Conservation (phyloP, 2,329 filamentous ascomycete genomes). For the Phoma herbarum region DNA sequence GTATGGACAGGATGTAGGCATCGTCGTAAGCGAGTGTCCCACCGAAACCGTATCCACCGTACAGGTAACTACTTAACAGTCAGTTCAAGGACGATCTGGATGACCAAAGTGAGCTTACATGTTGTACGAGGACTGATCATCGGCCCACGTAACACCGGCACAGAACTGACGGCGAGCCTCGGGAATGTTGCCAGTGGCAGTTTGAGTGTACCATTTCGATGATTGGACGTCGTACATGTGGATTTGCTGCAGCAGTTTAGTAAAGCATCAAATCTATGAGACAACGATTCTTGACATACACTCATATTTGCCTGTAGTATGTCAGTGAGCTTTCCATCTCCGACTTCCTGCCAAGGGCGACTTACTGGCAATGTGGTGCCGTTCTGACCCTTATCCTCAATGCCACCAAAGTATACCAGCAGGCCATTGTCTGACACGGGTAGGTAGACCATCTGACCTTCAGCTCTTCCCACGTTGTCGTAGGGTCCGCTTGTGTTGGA, state of each 20-base stretch:
- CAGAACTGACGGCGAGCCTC: conserved; percentile 66
- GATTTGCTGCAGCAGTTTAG: conserved; percentile 54
- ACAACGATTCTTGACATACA: conserved; percentile 27
- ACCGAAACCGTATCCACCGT: conserved; percentile 65
- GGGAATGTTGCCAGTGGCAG: conserved; percentile 63
- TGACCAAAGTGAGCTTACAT: conserved; percentile 55
- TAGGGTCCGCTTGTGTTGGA: conserved; percentile 64
- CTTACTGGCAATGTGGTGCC: conserved; percentile 54
- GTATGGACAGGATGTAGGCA: conserved; percentile 68
- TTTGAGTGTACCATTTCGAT: conserved; percentile 68
- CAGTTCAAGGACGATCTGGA: background rate
- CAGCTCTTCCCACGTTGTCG: conserved; percentile 64
- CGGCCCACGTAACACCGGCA: conserved; percentile 67
- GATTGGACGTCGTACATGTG: conserved; percentile 69
- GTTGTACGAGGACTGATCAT: conserved; percentile 70
- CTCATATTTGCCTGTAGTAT: conserved; percentile 47
- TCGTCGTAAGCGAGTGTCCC: conserved; percentile 66
- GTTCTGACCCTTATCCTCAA: conserved; percentile 60
- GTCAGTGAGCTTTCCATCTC: background rate
- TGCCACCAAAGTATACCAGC: conserved; percentile 69
- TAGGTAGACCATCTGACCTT: conserved; percentile 68
- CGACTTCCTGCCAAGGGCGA: background rate
- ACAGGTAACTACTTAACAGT: conserved; percentile 61
- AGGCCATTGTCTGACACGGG: conserved; percentile 68
- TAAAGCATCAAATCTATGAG: background rate